Evolutionary conservation across 257 asterid species (phyloP).

Genomic region (Cynanchum wilfordii): DNA sequence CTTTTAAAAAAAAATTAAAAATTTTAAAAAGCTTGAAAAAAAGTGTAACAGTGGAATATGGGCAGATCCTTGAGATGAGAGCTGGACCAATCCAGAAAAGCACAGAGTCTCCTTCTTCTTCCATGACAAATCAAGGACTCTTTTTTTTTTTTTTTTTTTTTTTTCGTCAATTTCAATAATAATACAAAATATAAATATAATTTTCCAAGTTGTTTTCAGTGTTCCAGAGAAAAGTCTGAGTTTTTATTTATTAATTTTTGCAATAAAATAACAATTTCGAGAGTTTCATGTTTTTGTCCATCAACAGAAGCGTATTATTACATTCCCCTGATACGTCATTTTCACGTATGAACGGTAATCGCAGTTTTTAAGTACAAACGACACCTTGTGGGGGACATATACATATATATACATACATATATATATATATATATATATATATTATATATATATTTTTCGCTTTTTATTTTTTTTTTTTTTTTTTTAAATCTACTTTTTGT

Average conservation of each 20-base stretch:
- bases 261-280: background rate
- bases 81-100: background rate
- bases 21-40: too few species aligned
- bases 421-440: too few species aligned
- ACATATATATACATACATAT: too few species aligned
- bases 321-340: constrained; percentile 13
- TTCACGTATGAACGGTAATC: constrained; percentile 11
- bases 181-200: background rate
- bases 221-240: too few species aligned
- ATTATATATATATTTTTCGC: too few species aligned
- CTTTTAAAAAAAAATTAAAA: too few species aligned
- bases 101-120: background rate
- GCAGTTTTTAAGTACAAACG: constrained; percentile 6
- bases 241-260: background rate
- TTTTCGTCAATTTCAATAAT: background rate
- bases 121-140: too few species aligned
- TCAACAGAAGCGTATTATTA: background rate
- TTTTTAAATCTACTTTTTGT: too few species aligned
- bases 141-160: background rate
- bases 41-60: background rate
- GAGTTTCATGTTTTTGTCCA: background rate
- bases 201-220: background rate
- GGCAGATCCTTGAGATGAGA: background rate
- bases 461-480: background rate
- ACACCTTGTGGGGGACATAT: constrained; percentile 19